These are phyloP conservation scores for Tuber umbilicatum DNA, from an alignment of 495 filamentous ascomycete genomes.

Conservation along the genomic window DNA sequence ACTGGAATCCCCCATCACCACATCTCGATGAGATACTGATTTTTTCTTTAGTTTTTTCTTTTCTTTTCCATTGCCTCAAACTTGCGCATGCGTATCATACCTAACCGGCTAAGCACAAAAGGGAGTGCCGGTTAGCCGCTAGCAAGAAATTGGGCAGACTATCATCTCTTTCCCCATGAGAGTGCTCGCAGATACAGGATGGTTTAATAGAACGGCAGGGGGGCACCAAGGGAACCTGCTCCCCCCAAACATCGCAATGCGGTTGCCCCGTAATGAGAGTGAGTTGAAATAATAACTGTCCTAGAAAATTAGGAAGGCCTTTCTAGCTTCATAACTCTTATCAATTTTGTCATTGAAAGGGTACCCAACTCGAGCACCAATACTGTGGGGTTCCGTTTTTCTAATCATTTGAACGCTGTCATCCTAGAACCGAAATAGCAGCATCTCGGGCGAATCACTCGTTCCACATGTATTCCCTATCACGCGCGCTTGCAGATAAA, in stretches of 20 bases:
- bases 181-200: background rate
- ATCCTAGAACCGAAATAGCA: background rate
- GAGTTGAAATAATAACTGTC: background rate
- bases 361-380: background rate
- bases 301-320: background rate
- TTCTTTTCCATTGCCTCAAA: background rate
- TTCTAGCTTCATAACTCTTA: background rate
- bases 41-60: background rate
- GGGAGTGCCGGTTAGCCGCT: background rate
- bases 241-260: background rate
- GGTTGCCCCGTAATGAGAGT: background rate
- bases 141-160: background rate
- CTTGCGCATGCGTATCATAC: background rate
- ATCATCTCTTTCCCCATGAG: background rate
- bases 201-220: background rate
- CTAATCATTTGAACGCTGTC: background rate
- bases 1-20: background rate
- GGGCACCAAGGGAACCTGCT: background rate
- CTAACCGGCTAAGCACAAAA: background rate
- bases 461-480: background rate
- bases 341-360: background rate
- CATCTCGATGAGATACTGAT: background rate
- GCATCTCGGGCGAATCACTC: background rate
- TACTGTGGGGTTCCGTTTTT: background rate
- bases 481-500: background rate